Evolutionary conservation across 164 flowering plant species (phyloP), one percentile per base, ranked within the genome.

Genomic region (Liquidambar formosana): DNA sequence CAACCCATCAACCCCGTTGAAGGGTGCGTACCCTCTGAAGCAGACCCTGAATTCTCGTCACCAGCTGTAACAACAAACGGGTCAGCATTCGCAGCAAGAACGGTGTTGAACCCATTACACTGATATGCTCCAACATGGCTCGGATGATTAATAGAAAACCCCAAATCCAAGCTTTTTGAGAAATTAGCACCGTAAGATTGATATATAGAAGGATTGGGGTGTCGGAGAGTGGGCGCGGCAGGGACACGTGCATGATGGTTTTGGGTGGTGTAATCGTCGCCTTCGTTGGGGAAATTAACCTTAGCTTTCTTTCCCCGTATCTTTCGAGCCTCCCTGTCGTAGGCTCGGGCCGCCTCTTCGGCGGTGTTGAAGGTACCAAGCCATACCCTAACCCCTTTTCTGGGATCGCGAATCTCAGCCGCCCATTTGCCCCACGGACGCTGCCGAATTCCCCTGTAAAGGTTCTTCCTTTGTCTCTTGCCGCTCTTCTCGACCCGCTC

Each of bases 341-440:
- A 94, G 23, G 98, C 98, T 27, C 94, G 73, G 0, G 98, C 98
- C 1, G 98, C 98, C 66, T 92, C 97, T 74, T 90, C 97, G 9
- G 98, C 91, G 1, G 98, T 92, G 83, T 85, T 88, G 81, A 84
- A 94, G 5, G 98, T 94, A 3, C 98, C 98, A 12, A 94, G 80
- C 98, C 98, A 92, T 14, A 94, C 97, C 18, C 98, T 75, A 23
- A 92, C 93, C 10, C 98, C 98, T 76, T 94, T 94, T 16, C 96
- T 75, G 5, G 97, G 98, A 62, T 94, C 98, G 5, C 98, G 91
- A 48, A 94, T 94, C 80, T 94, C 98, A 1, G 98, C 97, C 0
- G 98, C 98, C 96, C 94, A 91, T 83, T 91, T 91, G 2, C 97
- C 97, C 97, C 97, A 91, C 0, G 94, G 97, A 3, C 97, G 85